Percentiles rank a stretch among this genome's conserved stretches.
Conservation (phyloP, 148 eudicot species). For the Spergularia marina region DNA sequence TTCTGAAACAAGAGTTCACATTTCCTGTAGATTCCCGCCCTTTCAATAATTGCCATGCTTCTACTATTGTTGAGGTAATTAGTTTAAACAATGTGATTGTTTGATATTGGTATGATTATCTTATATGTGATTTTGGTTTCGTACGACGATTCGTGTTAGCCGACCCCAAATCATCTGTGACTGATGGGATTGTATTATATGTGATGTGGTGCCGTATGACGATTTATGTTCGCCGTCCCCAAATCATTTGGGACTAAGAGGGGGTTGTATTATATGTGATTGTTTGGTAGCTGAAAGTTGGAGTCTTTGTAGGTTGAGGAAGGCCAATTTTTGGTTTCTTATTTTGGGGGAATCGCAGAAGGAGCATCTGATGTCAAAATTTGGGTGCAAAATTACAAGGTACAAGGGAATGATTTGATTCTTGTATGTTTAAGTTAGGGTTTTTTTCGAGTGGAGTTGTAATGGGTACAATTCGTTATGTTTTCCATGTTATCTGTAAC, state of each 20-base stretch:
- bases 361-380: conserved; percentile 91
- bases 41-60: conserved; percentile 85
- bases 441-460: no score
- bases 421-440: not conserved
- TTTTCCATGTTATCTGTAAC: no score
- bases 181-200: no score
- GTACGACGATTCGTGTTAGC: no score
- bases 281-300: conserved; percentile 15
- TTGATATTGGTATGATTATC: not conserved
- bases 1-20: conserved; percentile 58
- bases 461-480: no score
- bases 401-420: not conserved
- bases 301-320: conserved; percentile 53
- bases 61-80: conserved; percentile 85
- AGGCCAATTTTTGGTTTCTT: conserved; percentile 78
- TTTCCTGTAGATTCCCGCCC: conserved; percentile 59
- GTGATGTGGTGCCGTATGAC: no score
- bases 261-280: not conserved
- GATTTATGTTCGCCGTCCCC: no score
- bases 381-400: conserved; percentile 87
- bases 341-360: conserved; percentile 87
- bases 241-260: no score
- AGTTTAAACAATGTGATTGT: not conserved
- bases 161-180: no score
- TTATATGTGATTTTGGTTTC: no score